Evolutionary conservation across 2,329 filamentous ascomycete species (phyloP), one percentile per base, ranked within the genome.

Genomic region (Hypoxylon sp.): DNA sequence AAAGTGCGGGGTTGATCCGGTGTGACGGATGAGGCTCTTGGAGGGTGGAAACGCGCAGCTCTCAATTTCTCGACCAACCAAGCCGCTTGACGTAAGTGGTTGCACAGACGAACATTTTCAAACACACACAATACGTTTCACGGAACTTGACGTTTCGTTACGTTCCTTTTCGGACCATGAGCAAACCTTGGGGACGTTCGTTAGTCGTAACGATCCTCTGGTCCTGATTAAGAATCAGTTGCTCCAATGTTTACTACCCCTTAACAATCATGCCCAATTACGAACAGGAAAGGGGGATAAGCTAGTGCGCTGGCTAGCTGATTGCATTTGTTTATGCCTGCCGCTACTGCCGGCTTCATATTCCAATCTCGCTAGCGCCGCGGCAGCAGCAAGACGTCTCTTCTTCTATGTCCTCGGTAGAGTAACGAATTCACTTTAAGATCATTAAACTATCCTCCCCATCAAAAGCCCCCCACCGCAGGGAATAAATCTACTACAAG

Each of bases 1-100:
- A 51, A 60, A 72, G 68, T 71, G 72, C 73, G 73, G 74, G 73
- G 71, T 68, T 56, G 42, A 72, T 74, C 70, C 72, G 72, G 71
- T 66, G 63, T 59, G 62, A 55, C 61, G 70, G 69, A 66, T 75
- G 74, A 73, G 73, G 73, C 74, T 75, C 73, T 68, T 64, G 64
- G 59, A 68, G 53, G 68, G 56, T 53, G 35, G 61, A 61, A 61
- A 50, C 46, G 48, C 48, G 25, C 46, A 14, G 30, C 40, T 53
- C 27, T 48, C 30, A 35, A 51, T 58, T 61, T 63, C 61, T 51
- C 37, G 46, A 35, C 58, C 31, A 33, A 37, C 27, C 60, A 61
- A 50, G 31, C 50, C 20, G 27, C 25, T 51, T 61, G 51, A 66
- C 53, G 60, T 71, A 61, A 17, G 53, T 60, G 56, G 50, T 65